Evolutionary conservation across 768 basidiomycete genomes (phyloP).

Genomic region (Ramaria rubella): DNA sequence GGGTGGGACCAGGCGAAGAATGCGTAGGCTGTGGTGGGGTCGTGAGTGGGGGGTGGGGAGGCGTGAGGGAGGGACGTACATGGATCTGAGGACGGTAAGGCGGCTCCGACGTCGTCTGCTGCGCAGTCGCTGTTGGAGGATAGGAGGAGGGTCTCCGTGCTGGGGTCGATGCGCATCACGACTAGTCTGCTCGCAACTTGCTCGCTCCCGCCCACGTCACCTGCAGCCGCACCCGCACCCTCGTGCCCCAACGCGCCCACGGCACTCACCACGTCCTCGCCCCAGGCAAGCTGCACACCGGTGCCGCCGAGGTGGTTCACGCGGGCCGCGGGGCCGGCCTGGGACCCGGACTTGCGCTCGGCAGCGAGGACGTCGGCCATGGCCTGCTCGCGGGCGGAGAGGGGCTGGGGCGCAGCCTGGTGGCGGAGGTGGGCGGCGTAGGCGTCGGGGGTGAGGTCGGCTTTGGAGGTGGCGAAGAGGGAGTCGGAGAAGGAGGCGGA

Average conservation of each 20-base stretch:
- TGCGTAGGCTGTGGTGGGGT: conserved; percentile 39
- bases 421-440: conserved; percentile 72
- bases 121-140: conserved; percentile 33
- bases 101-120: conserved; percentile 38
- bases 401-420: conserved; percentile 68
- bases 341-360: conserved; percentile 47
- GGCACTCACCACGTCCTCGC: conserved; percentile 54
- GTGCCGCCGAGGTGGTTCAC: conserved; percentile 47
- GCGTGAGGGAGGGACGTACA: conserved; percentile 26
- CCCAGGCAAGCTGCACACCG: conserved; percentile 64
- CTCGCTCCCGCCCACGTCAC: too few species aligned
- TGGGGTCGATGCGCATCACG: conserved; percentile 56
- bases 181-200: conserved; percentile 45
- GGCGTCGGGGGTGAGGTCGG: conserved; percentile 57
- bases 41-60: conserved; percentile 4
- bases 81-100: conserved; percentile 54
- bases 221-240: conserved; percentile 36
- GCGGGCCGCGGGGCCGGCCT: conserved; percentile 47
- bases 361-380: conserved; percentile 70
- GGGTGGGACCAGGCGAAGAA: conserved; percentile 52
- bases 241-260: conserved; percentile 49
- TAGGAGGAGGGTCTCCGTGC: conserved; percentile 53
- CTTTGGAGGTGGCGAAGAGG: conserved; percentile 72
- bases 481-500: conserved; percentile 64
- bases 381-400: conserved; percentile 78